Evolutionary conservation across 352 stramenopile species (phyloP).

Genomic region (Phytophthora ohioensis): DNA sequence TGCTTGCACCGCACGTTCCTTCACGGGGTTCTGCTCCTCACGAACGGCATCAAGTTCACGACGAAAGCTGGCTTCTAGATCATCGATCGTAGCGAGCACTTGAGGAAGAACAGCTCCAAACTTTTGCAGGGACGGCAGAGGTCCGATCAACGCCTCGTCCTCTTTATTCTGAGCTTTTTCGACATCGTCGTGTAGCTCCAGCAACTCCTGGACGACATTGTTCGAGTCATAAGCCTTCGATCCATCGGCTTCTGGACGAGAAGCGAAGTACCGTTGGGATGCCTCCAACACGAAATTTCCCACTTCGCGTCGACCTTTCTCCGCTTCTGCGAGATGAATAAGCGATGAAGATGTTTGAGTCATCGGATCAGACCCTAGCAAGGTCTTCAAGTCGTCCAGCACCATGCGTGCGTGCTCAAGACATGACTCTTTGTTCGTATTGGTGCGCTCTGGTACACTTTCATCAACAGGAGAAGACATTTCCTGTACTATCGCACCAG

Average conservation of each 20-base stretch:
- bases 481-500: conserved; percentile 44
- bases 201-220: conserved; percentile 34
- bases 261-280: conserved; percentile 46
- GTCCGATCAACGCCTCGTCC: conserved; percentile 47
- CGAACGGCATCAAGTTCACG: conserved; percentile 45
- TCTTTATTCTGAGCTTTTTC: conserved; percentile 64
- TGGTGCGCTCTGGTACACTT: conserved; percentile 24
- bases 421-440: conserved; percentile 21
- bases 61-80: conserved; percentile 56
- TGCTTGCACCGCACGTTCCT: conserved; percentile 47
- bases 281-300: conserved; percentile 57
- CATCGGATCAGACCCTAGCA: conserved; percentile 53
- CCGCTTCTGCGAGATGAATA: conserved; percentile 52
- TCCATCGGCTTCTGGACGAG: not conserved
- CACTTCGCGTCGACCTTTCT: conserved; percentile 66
- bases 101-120: conserved; percentile 56
- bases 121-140: conserved; percentile 45
- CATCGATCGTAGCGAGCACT: conserved; percentile 45
- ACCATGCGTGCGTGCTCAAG: conserved; percentile 42
- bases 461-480: conserved; percentile 35
- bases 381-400: conserved; percentile 47
- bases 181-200: conserved; percentile 51
- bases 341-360: conserved; percentile 62
- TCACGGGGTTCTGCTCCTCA: conserved; percentile 71
- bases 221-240: not conserved